Evolutionary conservation across 1,284 basidiomycete genomes (phyloP).

Genomic region (Heterobasidion occidentale): DNA sequence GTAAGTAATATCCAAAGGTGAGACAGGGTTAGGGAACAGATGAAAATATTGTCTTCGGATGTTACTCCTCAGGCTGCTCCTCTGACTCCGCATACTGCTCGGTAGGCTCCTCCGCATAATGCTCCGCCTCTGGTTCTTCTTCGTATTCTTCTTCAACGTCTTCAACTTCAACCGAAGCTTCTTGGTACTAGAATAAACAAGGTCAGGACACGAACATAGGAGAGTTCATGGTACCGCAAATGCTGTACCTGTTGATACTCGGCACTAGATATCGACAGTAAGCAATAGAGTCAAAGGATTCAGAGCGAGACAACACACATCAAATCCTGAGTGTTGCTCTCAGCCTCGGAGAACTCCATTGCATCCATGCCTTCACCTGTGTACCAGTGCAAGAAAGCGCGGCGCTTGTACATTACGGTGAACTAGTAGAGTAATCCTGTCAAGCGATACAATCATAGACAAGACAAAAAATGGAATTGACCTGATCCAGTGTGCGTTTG

Average conservation of each 20-base stretch:
- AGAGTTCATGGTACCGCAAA: not conserved
- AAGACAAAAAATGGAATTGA: conserved; percentile 19
- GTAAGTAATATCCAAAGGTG: too few species aligned
- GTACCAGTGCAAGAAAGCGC: conserved; percentile 90
- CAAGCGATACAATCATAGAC: not conserved
- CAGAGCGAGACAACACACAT: conserved; percentile 43
- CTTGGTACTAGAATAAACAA: conserved; percentile 45
- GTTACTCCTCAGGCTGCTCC: too few species aligned
- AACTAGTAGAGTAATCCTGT: conserved; percentile 39
- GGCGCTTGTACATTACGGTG: conserved; percentile 72
- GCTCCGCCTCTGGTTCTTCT: conserved; percentile 27
- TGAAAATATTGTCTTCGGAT: too few species aligned
- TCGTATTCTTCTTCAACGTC: not conserved
- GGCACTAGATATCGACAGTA: conserved; percentile 30
- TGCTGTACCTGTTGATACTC: conserved; percentile 62
- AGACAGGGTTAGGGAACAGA: too few species aligned
- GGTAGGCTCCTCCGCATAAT: conserved; percentile 11
- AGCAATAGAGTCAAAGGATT: not conserved
- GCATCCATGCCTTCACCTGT: conserved; percentile 87
- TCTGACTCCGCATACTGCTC: not conserved
- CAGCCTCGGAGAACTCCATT: conserved; percentile 90
- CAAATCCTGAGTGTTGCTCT: conserved; percentile 76
- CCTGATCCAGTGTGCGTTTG: conserved; percentile 67
- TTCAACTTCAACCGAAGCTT: conserved; percentile 27
- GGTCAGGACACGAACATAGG: conserved; percentile 1